A percentile compares a stretch with the other conserved stretches of the same genome.
phyloP scores from a whole-genome alignment of 345 rosid species.

The Corchorus olitorius region DNA sequence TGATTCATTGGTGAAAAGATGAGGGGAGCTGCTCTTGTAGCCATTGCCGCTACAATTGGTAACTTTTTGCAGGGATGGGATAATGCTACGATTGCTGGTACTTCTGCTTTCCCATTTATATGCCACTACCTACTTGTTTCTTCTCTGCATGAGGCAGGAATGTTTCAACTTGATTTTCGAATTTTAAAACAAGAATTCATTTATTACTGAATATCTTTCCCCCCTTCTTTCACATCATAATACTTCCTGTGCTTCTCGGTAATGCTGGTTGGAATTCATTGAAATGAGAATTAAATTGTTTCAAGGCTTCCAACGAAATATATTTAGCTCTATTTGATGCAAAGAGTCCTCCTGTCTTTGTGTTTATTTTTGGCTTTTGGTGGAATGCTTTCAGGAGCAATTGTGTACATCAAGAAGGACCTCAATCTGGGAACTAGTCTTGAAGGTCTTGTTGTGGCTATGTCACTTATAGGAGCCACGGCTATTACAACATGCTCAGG shows the following conservation, averaged over 20 bases:
- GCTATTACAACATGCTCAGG: conserved; percentile 94
- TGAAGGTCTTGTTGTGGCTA: conserved; percentile 95
- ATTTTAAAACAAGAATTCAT: conserved; percentile 1
- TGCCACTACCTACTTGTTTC: not conserved
- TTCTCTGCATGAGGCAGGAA: not conserved
- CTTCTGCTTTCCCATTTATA: conserved; percentile 6
- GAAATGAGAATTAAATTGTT: not conserved
- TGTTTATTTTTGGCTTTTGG: not conserved
- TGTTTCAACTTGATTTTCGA: not conserved
- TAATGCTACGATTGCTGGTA: conserved; percentile 99
- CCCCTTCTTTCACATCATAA: not conserved
- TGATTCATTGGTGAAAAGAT: conserved; percentile 40
- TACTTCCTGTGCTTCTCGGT: not conserved
- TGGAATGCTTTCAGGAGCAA: conserved; percentile 58
- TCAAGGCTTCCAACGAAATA: not conserved
- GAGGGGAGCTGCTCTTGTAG: conserved; percentile 86
- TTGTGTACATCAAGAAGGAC: conserved; percentile 81
- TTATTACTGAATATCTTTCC: not conserved
- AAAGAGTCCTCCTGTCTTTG: not conserved
- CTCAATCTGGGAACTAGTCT: conserved; percentile 57
- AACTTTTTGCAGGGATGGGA: conserved; percentile 99
- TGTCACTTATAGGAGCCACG: conserved; percentile 93
- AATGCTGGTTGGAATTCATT: not conserved
- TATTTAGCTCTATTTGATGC: not conserved
- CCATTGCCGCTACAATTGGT: conserved; percentile 88